Base-by-base conservation (phyloP, 768 basidiomycete species). In the Mycena belliarum region DNA sequence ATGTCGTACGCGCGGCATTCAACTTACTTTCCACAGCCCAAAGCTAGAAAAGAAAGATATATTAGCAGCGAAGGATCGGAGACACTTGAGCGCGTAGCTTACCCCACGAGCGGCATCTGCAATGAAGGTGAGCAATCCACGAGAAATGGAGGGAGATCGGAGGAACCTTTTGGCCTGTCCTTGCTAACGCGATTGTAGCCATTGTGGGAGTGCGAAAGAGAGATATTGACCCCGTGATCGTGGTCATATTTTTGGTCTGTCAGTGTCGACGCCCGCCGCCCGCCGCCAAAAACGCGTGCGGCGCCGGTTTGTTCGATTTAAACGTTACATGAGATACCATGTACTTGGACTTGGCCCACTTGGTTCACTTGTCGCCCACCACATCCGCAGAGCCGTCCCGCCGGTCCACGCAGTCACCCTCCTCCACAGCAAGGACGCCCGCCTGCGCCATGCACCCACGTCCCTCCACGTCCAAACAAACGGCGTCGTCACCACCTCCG, bases 271-370 rank as follows among this genome's bases (percentile, higher is more conserved):
- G 37, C 20, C 12, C 4, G 20, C 37, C 37, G 3, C 16, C 37
- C 18, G 37, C 37, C 46, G 46, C 32, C 20, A 7, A 6, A 1
- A 23, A 1, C 47, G 24, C 48, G 35, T 33, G 41, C 44, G 45
- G 26, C 14, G 16, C 26, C 26, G 15, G 6, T 40, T 28, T 35
- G 20, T 18, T 18, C 45, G 28, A 53, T 21, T 42, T n/a, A n/a
- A n/a, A n/a, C n/a, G n/a, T 40, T 61, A 24, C 25, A 90, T 92
- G 89, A 86, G 81, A 60, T 81, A 89, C 68, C 87, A 91, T 75
- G 67, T 91, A 61, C 79, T 91, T 61, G 93, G 94, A 64, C 72
- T 93, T 40, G 93, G 93, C 47, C 81, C 93, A 42, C 82, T 96
- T 60, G 95, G 95, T 52, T 84, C 85, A 26, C 84, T 98, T 57